A percentile compares a stretch with the other conserved stretches of the same genome.
Evolutionary conservation across 768 basidiomycete species (phyloP).

Genomic region (Trametes cingulata): DNA sequence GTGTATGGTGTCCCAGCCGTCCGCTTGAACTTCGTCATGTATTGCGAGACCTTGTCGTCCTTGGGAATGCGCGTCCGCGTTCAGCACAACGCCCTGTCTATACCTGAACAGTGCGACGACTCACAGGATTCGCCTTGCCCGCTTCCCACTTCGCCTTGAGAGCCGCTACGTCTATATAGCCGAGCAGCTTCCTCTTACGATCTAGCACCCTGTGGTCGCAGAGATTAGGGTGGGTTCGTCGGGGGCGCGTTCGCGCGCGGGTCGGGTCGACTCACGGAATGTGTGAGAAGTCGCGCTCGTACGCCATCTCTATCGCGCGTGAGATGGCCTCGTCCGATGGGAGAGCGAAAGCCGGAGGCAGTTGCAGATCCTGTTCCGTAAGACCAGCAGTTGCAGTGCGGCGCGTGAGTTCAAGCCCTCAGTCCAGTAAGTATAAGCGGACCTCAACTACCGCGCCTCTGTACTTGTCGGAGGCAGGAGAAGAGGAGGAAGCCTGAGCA

Average conservation of each 20-base stretch:
- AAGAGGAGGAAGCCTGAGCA: conserved; percentile 3
- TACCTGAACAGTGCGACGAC: conserved; percentile 30
- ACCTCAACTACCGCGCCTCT: conserved; percentile 93
- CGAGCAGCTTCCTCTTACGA: conserved; percentile 69
- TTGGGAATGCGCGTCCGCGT: conserved; percentile 30
- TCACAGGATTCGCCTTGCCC: conserved; percentile 67
- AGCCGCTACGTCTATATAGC: conserved; percentile 77
- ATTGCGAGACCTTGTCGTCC: conserved; percentile 68
- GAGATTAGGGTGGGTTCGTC: background rate
- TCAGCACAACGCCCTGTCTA: conserved; percentile 9
- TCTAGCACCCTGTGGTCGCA: conserved; percentile 64
- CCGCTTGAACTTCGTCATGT: conserved; percentile 78
- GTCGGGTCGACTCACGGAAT: conserved; percentile 65
- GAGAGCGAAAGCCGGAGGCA: conserved; percentile 86
- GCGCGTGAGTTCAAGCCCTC: background rate
- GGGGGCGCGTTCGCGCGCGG: background rate
- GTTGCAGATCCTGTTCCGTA: conserved; percentile 62
- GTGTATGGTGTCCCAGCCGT: conserved; percentile 63
- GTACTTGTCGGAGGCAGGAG: conserved; percentile 53
- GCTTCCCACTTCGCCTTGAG: conserved; percentile 81
- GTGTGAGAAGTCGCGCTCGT: conserved; percentile 92
- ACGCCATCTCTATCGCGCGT: conserved; percentile 81
- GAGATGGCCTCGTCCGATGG: conserved; percentile 70
- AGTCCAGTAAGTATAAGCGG: background rate
- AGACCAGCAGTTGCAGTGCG: background rate